Evolutionary conservation across 164 flowering plant genomes (phyloP), one percentile per base, ranked within the genome.

Genomic region (Piper longum): DNA sequence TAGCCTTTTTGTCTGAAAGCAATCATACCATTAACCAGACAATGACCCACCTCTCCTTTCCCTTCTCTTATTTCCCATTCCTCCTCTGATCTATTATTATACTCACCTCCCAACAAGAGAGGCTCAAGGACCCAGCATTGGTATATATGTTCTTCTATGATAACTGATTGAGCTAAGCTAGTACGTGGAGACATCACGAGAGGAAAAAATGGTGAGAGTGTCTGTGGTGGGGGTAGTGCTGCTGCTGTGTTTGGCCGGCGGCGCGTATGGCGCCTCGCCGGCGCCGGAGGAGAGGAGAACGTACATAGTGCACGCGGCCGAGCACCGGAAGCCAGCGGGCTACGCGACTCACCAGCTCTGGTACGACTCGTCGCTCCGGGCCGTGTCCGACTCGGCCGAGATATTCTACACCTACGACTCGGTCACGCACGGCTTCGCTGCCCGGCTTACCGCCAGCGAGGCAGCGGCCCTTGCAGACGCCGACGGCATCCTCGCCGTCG

Each of bases 231-330:
- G 3, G 39, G 11, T 57, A 2, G 16, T 57, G 39, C 40, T 64
- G 41, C 51, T 64, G 40, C 19, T 43, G 42, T 43, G 41, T 7
- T 11, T 13, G 60, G 14, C 26, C 3, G 60, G 60, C 13, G 41
- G 11, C 13, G 12, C 16, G 4, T 13, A 14, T 41, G 60, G 13
- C 9, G 16, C 43, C 61, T 16, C 54, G 40, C 19, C 16, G 45
- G 52, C 4, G 16, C 67, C 11, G 54, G 48, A 59, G 41, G 45
- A 70, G 56, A 78, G 73, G 72, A 81, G 66, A 69, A 89, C 96
- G 43, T 91, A 86, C 80, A 82, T 88, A 42, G 75, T 93, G 57
- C 96, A 83, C 76, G 75, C 81, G 85, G 87, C 85, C 67, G 81
- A 76, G 67, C 70, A 83, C 63, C 48, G 19, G 54, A 90, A 78